These are phyloP conservation scores for Apocynum venetum DNA, from an alignment of 257 asterid genomes.

Conservation along the genomic window DNA sequence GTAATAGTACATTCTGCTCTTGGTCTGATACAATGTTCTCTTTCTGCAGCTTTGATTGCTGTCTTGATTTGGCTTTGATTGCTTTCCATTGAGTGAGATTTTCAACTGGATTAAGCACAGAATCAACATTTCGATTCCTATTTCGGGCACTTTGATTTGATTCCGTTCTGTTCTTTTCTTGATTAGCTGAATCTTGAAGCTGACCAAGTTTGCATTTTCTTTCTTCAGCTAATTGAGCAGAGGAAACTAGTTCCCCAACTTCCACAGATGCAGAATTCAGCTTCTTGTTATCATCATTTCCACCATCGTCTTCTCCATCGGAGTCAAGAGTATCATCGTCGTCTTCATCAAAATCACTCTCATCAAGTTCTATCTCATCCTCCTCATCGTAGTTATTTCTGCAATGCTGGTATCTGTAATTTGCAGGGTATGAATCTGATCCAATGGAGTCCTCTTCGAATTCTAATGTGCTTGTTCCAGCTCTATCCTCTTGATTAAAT, in stretches of 20 bases:
- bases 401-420: slow-evolving; percentile 59
- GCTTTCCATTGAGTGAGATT: slow-evolving; percentile 67
- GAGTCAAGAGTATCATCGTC: slow-evolving; percentile 26
- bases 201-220: slow-evolving; percentile 2
- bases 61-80: slow-evolving; percentile 43
- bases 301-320: slow-evolving; percentile 31
- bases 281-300: slow-evolving; percentile 11
- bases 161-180: slow-evolving; percentile 21
- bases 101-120: slow-evolving; percentile 74
- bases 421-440: slow-evolving; percentile 31
- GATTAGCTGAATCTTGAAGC: neutral
- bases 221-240: slow-evolving; percentile 5
- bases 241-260: slow-evolving; percentile 8
- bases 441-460: slow-evolving; percentile 25
- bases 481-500: slow-evolving; percentile 25
- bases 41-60: slow-evolving; percentile 32
- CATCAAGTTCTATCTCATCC: slow-evolving; percentile 36
- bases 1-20: slow-evolving; percentile 18
- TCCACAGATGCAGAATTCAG: slow-evolving; percentile 9
- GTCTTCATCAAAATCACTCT: slow-evolving; percentile 38
- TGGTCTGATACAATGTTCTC: slow-evolving; percentile 30
- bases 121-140: slow-evolving; percentile 21
- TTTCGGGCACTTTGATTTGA: slow-evolving; percentile 19
- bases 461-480: slow-evolving; percentile 18
- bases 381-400: slow-evolving; percentile 44